Percentiles rank a stretch among this genome's conserved stretches.
These are phyloP conservation scores for Nemania serpens DNA, from an alignment of 2,329 filamentous ascomycete species.

Conservation along the genomic window DNA sequence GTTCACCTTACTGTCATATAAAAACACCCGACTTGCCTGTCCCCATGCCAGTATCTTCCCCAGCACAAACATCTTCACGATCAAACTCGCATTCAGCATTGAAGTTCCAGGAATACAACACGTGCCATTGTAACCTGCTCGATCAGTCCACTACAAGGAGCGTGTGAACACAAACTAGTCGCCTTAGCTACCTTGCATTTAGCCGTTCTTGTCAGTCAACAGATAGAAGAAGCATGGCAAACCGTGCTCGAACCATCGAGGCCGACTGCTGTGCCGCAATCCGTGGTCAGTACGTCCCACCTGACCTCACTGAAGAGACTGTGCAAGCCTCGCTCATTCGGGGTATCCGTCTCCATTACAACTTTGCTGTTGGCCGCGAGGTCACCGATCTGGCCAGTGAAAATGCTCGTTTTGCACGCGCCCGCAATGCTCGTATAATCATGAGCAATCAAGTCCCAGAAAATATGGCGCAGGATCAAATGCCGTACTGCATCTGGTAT, in stretches of 20 bases:
- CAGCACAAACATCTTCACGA: too few relatives aligned
- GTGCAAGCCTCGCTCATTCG: not conserved
- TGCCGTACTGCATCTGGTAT: constrained; percentile 10
- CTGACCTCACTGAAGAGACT: not conserved
- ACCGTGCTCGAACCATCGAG: not conserved
- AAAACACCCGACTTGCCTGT: too few relatives aligned
- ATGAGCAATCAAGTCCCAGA: not conserved
- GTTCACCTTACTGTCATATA: too few relatives aligned
- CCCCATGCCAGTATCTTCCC: too few relatives aligned
- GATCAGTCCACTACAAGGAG: too few relatives aligned
- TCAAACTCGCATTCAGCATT: too few relatives aligned
- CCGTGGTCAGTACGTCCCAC: not conserved
- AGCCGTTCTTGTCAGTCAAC: too few relatives aligned
- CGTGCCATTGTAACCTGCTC: too few relatives aligned
- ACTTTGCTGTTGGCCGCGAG: not conserved
- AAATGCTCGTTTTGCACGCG: not conserved
- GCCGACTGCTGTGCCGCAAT: not conserved
- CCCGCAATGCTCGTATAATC: constrained; percentile 4
- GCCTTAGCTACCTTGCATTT: too few relatives aligned
- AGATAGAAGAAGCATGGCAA: too few relatives aligned
- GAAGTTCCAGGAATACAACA: too few relatives aligned
- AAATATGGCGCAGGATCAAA: not conserved
- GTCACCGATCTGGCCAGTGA: not conserved
- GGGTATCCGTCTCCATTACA: not conserved
- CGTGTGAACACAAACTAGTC: too few relatives aligned